phyloP scores from a whole-genome alignment of 805 yeast species.

The Henningerozyma blattae region DNA sequence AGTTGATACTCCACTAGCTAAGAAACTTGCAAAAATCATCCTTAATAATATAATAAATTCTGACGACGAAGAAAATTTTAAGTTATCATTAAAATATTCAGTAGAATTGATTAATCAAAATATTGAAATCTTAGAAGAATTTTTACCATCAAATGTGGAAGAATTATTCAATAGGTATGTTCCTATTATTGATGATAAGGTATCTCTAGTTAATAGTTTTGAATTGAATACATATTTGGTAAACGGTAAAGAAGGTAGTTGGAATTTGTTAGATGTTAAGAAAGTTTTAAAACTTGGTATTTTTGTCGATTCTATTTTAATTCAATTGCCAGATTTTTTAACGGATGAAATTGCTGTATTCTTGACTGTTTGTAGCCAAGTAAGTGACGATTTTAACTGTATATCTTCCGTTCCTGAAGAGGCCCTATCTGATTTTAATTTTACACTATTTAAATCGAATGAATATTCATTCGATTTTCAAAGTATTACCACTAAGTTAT shows the following conservation, averaged over 20 bases:
- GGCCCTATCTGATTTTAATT: constrained; percentile 6
- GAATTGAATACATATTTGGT: constrained; percentile 28
- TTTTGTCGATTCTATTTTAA: constrained; percentile 15
- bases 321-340: constrained; percentile 5
- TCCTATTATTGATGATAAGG: constrained; percentile 22
- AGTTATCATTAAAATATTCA: constrained; percentile 4
- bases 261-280: constrained; percentile 7
- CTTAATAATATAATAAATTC: constrained; percentile 4
- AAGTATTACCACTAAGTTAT: background rate
- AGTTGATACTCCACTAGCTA: constrained; percentile 5
- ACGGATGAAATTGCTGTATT: constrained; percentile 11
- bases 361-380: constrained; percentile 26
- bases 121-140: constrained; percentile 4
- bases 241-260: constrained; percentile 1
- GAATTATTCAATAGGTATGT: constrained; percentile 20
- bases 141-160: constrained; percentile 10
- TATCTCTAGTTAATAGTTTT: constrained; percentile 38
- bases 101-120: constrained; percentile 7
- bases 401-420: constrained; percentile 15
- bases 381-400: constrained; percentile 29
- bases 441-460: constrained; percentile 11
- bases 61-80: background rate
- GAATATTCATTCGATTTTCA: constrained; percentile 1
- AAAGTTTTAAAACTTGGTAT: constrained; percentile 14
- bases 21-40: constrained; percentile 6